These are phyloP conservation scores for Mycena alexandri DNA, from an alignment of 768 basidiomycete genomes.

Conservation along the genomic window DNA sequence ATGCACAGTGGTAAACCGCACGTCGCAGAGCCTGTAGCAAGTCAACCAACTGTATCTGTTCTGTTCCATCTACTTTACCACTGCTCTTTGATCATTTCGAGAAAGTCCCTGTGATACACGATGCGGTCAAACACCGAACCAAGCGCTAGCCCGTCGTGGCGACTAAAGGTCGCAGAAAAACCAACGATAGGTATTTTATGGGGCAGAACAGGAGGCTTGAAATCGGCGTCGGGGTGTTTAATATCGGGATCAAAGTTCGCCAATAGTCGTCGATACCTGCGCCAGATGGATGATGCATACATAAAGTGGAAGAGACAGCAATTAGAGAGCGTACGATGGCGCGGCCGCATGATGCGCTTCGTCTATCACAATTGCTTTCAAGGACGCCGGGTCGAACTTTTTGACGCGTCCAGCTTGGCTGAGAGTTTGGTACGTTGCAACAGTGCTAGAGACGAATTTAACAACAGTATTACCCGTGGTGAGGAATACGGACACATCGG, in stretches of 20 bases:
- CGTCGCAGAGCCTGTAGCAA: constrained; percentile 79
- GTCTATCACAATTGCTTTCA: constrained; percentile 88
- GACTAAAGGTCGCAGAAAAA: constrained; percentile 94
- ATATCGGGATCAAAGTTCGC: constrained; percentile 84
- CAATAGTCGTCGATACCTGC: constrained; percentile 84
- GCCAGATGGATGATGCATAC: constrained; percentile 4
- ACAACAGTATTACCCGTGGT: background rate
- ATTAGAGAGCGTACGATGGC: constrained; percentile 72
- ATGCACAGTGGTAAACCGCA: constrained; percentile 86
- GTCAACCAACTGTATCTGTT: background rate
- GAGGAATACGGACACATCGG: constrained; percentile 79
- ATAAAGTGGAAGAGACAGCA: constrained; percentile 3
- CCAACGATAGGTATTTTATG: constrained; percentile 87
- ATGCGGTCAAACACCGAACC: constrained; percentile 91
- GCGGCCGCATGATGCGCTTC: constrained; percentile 98
- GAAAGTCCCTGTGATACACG: constrained; percentile 92
- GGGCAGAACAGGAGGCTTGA: constrained; percentile 51
- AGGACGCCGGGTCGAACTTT: constrained; percentile 77
- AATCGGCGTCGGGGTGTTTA: constrained; percentile 61
- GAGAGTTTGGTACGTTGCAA: constrained; percentile 92
- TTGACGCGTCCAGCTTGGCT: constrained; percentile 70
- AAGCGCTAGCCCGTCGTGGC: constrained; percentile 91
- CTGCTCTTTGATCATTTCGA: constrained; percentile 93
- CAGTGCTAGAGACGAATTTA: constrained; percentile 63
- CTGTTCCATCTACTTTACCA: constrained; percentile 63